Base-by-base conservation (phyloP, 352 stramenopile species). In the Pythium phragmiticola region DNA sequence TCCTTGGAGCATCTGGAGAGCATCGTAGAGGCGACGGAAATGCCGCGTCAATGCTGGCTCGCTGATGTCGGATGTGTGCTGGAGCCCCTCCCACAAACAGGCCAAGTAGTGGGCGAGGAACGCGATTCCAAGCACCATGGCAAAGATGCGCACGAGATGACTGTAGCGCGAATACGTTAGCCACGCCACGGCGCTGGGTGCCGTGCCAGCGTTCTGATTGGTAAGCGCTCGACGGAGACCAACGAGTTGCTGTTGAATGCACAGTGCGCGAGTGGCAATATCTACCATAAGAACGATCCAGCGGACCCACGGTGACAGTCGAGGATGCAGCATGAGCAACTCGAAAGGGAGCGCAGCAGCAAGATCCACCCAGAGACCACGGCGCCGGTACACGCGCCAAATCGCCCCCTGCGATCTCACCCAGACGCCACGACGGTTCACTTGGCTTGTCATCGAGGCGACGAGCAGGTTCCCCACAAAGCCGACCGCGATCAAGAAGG, bases 81-180 rank as follows among this genome's bases (percentile, higher is more conserved):
- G 21, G 21, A 21, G 21, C 21, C 21, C 21, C 39, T 73, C 63
- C 80, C 80, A 89, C 28, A 66, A 61, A 19, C 78, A 89, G 0
- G 78, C 75, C 7, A 84, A 66, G 37, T 80, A 76, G 68, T 88
- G 80, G 4, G 77, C 65, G 23, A 84, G 74, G 26, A 81, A 43
- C 57, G 84, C 57, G 8, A 88, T 61, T 19, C 68, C 26, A 0
- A 74, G 34, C 1, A 88, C 56, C 42, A 87, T 68, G 57, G 71
- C 73, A 13, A 70, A 45, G 17, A 88, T 72, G 0, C 68, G 64
- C 28, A 87, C 53, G 2, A 84, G 43, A 57, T 87, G 71, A 0
- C 66, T 78, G 45, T 79, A 83, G 5, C 75, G 69, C 3, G 75
- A 87, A 54, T 84, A 85, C 17, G 80, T 43, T 17, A 87, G 46